Evolutionary conservation across 805 yeast species (phyloP).

Genomic region (Dipodascus albidus): DNA sequence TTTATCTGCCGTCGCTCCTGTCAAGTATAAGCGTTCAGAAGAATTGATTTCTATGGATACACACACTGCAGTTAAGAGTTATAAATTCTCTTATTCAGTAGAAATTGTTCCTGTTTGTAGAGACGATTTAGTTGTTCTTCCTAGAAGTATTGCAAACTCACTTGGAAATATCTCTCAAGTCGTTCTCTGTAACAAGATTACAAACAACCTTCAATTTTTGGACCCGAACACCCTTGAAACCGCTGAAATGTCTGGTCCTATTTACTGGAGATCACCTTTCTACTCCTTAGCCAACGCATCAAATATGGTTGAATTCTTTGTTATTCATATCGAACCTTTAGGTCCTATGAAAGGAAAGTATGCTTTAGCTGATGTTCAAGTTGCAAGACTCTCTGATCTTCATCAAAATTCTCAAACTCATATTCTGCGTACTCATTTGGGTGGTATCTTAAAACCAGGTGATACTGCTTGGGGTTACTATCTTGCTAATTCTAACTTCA

Average conservation of each 20-base stretch:
- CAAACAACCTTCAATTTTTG: constrained; percentile 69
- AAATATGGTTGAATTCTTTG: constrained; percentile 72
- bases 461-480: constrained; percentile 85
- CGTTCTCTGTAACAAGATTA: constrained; percentile 71
- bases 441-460: constrained; percentile 88
- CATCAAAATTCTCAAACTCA: constrained; percentile 69
- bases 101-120: constrained; percentile 92
- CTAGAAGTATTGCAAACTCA: constrained; percentile 66
- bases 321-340: constrained; percentile 83
- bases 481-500: constrained; percentile 69
- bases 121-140: constrained; percentile 83
- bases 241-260: constrained; percentile 58
- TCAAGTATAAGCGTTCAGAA: constrained; percentile 70
- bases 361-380: constrained; percentile 75
- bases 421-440: constrained; percentile 76
- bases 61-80: constrained; percentile 77
- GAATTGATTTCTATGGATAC: constrained; percentile 83
- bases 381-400: constrained; percentile 72
- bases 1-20: constrained; percentile 69
- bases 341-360: constrained; percentile 67
- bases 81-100: constrained; percentile 79
- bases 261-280: constrained; percentile 77
- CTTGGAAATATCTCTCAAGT: constrained; percentile 71
- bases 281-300: constrained; percentile 48
- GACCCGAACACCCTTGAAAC: constrained; percentile 70